Percentiles rank a stretch among this genome's conserved stretches.
These are phyloP conservation scores for Trypanosoma boissoni DNA, from an alignment of 208 protist genomes.

Conservation along the genomic window DNA sequence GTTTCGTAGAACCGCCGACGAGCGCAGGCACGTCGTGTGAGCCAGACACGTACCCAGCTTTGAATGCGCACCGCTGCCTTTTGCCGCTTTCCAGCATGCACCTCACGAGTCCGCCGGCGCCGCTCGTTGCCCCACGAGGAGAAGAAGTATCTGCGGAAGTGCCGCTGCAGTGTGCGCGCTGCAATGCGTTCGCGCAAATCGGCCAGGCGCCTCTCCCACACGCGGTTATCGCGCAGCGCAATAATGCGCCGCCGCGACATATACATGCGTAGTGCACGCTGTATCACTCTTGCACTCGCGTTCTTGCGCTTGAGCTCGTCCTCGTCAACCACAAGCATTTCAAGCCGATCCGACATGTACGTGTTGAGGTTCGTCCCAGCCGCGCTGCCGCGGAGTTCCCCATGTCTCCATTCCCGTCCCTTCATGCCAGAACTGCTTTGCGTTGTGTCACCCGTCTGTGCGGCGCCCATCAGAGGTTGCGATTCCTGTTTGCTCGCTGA, in stretches of 20 bases:
- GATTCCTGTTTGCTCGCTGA: no score
- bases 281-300: conserved; percentile 51
- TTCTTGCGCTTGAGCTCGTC: conserved; percentile 76
- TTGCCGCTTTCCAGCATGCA: conserved; percentile 29
- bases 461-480: no score
- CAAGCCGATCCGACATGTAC: conserved; percentile 63
- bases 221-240: conserved; percentile 25
- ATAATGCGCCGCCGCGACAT: conserved; percentile 31
- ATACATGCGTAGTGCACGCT: conserved; percentile 62
- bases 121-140: conserved; percentile 21
- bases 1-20: conserved; percentile 26
- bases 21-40: conserved; percentile 32
- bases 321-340: conserved; percentile 77
- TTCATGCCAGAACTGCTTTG: no score
- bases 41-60: conserved; percentile 62
- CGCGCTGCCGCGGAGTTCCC: no score
- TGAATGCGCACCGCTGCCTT: conserved; percentile 59
- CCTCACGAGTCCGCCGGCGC: neutral
- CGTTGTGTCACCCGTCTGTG: neutral
- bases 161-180: conserved; percentile 55
- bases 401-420: no score
- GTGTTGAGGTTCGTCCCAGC: conserved; percentile 41
- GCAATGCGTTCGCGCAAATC: conserved; percentile 45
- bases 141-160: conserved; percentile 24
- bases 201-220: conserved; percentile 23